Evolutionary conservation across 2,329 filamentous ascomycete species (phyloP).

Genomic region (Aspergillus sp.): DNA sequence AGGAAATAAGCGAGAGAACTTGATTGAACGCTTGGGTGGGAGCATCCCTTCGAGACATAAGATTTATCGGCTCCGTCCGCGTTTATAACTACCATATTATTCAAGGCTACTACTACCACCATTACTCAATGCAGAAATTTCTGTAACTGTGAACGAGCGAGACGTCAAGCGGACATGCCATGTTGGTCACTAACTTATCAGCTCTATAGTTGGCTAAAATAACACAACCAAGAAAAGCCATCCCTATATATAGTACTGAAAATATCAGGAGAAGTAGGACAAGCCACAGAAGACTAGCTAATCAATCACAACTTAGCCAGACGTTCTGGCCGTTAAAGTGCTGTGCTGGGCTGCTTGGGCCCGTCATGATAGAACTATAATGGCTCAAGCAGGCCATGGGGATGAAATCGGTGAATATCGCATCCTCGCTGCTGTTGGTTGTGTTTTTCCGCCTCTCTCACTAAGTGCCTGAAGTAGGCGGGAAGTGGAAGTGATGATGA

Average conservation of each 20-base stretch:
- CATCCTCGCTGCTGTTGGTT: constrained; percentile 19
- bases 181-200: too few species aligned
- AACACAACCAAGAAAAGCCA: too few species aligned
- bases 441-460: constrained; percentile 13
- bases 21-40: background rate
- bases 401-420: constrained; percentile 32
- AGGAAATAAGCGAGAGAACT: background rate
- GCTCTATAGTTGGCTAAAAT: too few species aligned
- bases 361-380: constrained; percentile 13
- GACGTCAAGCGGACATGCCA: too few species aligned
- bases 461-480: background rate
- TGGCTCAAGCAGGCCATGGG: constrained; percentile 31
- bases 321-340: too few species aligned
- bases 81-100: background rate
- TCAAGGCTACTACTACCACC: too few species aligned
- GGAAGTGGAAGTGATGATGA: background rate
- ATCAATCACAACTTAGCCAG: background rate
- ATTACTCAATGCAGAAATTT: too few species aligned
- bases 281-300: background rate
- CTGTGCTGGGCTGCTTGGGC: too few species aligned
- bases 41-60: background rate
- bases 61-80: background rate
- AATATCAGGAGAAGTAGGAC: background rate
- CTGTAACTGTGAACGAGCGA: too few species aligned
- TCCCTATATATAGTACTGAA: too few species aligned